Evolutionary conservation across 2,329 filamentous ascomycete genomes (phyloP).

Genomic region (Fusarium sp.): DNA sequence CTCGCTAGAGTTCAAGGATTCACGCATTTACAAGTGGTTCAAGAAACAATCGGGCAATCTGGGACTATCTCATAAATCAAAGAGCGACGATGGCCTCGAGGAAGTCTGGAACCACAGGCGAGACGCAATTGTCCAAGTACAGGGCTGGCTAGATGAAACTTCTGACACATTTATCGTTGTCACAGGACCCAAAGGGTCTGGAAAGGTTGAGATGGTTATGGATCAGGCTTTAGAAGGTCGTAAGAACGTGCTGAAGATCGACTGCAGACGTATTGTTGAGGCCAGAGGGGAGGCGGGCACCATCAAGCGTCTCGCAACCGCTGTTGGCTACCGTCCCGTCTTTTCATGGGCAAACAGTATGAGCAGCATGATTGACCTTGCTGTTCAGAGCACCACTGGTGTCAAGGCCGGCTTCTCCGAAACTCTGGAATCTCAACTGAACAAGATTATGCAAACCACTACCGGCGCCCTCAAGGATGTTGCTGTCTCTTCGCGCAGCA

Average conservation of each 20-base stretch:
- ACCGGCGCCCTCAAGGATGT: slow-evolving; percentile 82
- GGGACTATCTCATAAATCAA: slow-evolving; percentile 68
- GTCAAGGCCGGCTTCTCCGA: slow-evolving; percentile 96
- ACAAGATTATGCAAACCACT: slow-evolving; percentile 89
- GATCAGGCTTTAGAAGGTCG: slow-evolving; percentile 84
- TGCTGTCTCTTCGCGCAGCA: slow-evolving; percentile 75
- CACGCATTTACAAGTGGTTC: slow-evolving; percentile 82
- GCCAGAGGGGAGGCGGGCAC: slow-evolving; percentile 88
- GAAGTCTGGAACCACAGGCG: slow-evolving; percentile 91
- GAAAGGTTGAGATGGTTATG: slow-evolving; percentile 88
- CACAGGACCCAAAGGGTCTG: slow-evolving; percentile 90
- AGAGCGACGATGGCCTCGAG: slow-evolving; percentile 76
- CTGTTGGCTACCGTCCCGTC: slow-evolving; percentile 91
- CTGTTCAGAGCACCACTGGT: slow-evolving; percentile 92
- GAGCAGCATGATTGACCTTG: slow-evolving; percentile 91
- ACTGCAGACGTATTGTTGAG: slow-evolving; percentile 94
- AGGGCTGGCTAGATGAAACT: slow-evolving; percentile 87
- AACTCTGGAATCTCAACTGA: slow-evolving; percentile 87
- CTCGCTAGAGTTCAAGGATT: slow-evolving; percentile 79
- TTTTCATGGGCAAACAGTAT: slow-evolving; percentile 98
- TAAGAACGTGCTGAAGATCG: slow-evolving; percentile 83
- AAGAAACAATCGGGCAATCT: slow-evolving; percentile 72
- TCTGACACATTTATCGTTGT: slow-evolving; percentile 94
- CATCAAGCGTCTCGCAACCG: slow-evolving; percentile 81
- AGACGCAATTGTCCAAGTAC: slow-evolving; percentile 82